Percentiles rank a stretch among this genome's conserved stretches.
These are phyloP conservation scores for Monosporascus sp. DNA, from an alignment of 2,329 filamentous ascomycete genomes.

Conservation along the genomic window DNA sequence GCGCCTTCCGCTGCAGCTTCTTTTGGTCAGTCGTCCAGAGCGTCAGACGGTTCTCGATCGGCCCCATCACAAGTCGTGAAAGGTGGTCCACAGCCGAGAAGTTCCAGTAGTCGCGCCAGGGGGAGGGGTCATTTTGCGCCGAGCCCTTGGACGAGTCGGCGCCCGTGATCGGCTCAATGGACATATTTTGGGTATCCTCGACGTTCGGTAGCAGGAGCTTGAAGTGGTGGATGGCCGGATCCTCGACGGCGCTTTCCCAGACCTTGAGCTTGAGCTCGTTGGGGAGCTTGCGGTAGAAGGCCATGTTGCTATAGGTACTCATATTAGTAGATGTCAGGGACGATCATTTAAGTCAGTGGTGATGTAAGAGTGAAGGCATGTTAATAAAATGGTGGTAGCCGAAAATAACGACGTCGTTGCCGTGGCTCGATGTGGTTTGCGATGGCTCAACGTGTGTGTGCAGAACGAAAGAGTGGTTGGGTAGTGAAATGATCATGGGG, in stretches of 20 bases:
- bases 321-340: too few relatives aligned
- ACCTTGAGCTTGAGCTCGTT: slow-evolving; percentile 19
- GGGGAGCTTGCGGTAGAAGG: slow-evolving; percentile 10
- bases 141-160: neutral
- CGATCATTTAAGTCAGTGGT: too few relatives aligned
- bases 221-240: slow-evolving; percentile 16
- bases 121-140: slow-evolving; percentile 7
- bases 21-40: neutral
- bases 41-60: neutral
- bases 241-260: slow-evolving; percentile 9
- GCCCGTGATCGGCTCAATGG: neutral
- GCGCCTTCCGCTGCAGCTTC: neutral
- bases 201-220: neutral
- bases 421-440: too few relatives aligned
- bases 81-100: neutral
- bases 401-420: too few relatives aligned
- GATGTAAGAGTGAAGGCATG: too few relatives aligned
- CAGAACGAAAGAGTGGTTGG: too few relatives aligned
- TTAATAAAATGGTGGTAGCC: too few relatives aligned
- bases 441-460: too few relatives aligned
- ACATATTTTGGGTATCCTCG: too few relatives aligned
- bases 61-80: neutral
- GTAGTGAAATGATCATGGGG: too few relatives aligned
- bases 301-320: neutral
- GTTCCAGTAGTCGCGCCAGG: slow-evolving; percentile 10